Conservation (phyloP, 495 filamentous ascomycete species). For the Tuber melanosporum region DNA sequence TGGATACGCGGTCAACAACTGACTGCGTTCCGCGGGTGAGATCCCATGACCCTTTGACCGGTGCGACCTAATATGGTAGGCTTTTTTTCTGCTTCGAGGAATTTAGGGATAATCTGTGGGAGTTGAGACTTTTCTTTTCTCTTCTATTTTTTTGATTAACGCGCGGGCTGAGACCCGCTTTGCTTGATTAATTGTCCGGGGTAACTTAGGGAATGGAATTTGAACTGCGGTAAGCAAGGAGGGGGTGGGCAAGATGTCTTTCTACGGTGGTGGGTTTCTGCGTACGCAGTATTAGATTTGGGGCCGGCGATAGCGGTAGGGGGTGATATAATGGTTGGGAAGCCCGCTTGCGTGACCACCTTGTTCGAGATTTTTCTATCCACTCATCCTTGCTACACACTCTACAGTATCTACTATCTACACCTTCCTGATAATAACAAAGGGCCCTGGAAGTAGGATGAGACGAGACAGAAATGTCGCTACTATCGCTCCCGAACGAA, state of each 20-base stretch:
- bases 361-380: background rate
- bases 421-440: background rate
- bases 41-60: background rate
- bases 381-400: background rate
- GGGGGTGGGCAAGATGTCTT: background rate
- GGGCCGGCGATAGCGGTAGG: background rate
- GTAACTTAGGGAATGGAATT: background rate
- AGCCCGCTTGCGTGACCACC: background rate
- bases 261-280: background rate
- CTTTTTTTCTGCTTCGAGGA: background rate
- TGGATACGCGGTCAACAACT: background rate
- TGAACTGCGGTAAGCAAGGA: background rate
- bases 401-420: background rate
- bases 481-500: background rate
- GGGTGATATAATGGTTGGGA: background rate
- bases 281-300: background rate
- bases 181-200: background rate
- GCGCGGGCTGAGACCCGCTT: background rate
- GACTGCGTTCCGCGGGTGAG: background rate
- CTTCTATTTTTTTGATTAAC: background rate
- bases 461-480: background rate
- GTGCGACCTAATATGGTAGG: background rate
- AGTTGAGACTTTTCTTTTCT: background rate
- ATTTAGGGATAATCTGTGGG: too few relatives aligned
- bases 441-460: background rate